Percentiles rank a stretch among this genome's conserved stretches.
These are phyloP conservation scores for Geranium incanum DNA, from an alignment of 441 rosid genomes.

Conservation along the genomic window DNA sequence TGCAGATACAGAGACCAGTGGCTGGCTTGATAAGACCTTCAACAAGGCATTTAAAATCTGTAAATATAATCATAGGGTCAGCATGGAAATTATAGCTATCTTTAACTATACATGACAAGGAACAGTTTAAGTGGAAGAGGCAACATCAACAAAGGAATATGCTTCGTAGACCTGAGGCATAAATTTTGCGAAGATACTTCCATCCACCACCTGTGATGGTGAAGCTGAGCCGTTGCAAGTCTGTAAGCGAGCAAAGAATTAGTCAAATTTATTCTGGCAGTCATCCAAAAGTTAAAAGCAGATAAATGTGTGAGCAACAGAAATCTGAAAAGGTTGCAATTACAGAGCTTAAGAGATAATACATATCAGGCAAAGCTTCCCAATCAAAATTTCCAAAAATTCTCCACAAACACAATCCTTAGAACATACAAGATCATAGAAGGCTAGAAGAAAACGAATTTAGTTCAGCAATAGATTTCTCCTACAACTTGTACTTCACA, in stretches of 20 bases:
- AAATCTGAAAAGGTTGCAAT: slow-evolving; percentile 3
- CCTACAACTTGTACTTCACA: background rate
- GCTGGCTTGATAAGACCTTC: slow-evolving; percentile 38
- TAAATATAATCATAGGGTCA: slow-evolving; percentile 14
- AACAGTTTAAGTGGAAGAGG: slow-evolving; percentile 9
- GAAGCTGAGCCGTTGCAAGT: slow-evolving; percentile 23
- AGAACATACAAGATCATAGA: background rate
- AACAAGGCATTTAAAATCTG: slow-evolving; percentile 43
- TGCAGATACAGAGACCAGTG: slow-evolving; percentile 27
- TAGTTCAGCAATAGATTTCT: background rate
- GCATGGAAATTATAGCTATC: slow-evolving; percentile 10
- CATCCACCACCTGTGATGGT: slow-evolving; percentile 21
- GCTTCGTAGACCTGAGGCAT: slow-evolving; percentile 34
- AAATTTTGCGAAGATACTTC: slow-evolving; percentile 30
- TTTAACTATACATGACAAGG: slow-evolving; percentile 5
- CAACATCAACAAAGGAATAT: background rate
- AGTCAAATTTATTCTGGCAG: background rate
- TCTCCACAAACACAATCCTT: background rate
- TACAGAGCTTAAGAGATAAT: background rate
- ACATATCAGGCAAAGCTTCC: background rate
- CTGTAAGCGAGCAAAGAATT: slow-evolving; percentile 22
- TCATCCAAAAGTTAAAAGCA: background rate
- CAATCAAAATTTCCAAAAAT: background rate
- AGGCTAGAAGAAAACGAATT: background rate
- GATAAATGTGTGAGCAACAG: background rate